Conservation (phyloP, 495 filamentous ascomycete genomes). For the Trypethelium eluteriae region DNA sequence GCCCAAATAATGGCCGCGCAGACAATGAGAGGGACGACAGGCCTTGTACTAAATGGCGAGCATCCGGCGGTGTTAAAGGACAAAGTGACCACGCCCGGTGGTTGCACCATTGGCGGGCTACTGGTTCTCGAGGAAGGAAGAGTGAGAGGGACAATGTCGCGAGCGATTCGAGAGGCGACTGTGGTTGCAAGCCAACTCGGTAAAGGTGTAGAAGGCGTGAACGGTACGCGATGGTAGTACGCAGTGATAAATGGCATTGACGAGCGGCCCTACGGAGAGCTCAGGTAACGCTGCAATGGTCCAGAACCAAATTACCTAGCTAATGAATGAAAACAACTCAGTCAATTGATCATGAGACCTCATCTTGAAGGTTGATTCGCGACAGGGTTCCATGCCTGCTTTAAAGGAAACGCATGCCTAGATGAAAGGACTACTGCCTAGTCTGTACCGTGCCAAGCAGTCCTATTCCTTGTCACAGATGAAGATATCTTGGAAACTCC, state of each 20-base stretch:
- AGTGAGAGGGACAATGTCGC: slow-evolving; percentile 60
- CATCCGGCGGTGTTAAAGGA: slow-evolving; percentile 70
- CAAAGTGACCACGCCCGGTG: slow-evolving; percentile 71
- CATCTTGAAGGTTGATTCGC: no score
- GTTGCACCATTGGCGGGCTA: slow-evolving; percentile 71
- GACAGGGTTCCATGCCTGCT: no score
- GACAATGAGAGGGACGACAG: slow-evolving; percentile 64
- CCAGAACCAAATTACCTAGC: no score
- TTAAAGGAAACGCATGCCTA: no score
- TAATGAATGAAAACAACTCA: no score
- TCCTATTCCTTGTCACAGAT: no score
- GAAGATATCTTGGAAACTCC: no score
- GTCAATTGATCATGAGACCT: no score
- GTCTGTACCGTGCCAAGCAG: no score
- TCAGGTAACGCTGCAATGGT: no score
- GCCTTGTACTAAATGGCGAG: slow-evolving; percentile 61
- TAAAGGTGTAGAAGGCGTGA: slow-evolving; percentile 39
- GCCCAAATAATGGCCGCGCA: slow-evolving; percentile 76
- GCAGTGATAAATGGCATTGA: neutral
- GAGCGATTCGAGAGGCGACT: slow-evolving; percentile 69
- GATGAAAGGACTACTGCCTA: no score
- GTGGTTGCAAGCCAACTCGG: slow-evolving; percentile 68
- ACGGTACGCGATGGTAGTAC: slow-evolving; percentile 39
- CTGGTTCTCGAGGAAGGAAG: slow-evolving; percentile 69
- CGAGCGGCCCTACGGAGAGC: no score